Base-by-base conservation (phyloP, 176 grass and related monocot species). In the Triticum monococcum region DNA sequence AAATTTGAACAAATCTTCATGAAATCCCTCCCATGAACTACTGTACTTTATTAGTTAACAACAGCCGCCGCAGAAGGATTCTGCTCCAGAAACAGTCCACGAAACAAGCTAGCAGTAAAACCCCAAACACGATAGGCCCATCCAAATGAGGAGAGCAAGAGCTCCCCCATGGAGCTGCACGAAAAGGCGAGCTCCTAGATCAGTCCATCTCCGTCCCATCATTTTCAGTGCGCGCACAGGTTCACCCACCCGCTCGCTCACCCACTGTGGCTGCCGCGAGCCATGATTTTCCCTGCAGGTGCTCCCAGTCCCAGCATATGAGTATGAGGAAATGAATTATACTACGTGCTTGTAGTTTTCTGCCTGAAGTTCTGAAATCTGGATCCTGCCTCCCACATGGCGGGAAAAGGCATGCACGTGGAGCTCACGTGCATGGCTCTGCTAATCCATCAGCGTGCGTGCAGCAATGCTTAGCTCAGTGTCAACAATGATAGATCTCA, bases 321-420 rank as follows among this genome's bases (percentile, higher is more conserved):
- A 56, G 65, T 72, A 79, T 84, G 66, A 64, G 70, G 7, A 79
- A 72, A 64, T 71, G 22, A 79, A 35, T 56, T 66, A 37, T 66
- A 37, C 36, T 37, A 8, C 36, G 37, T 38, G 37, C 37, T 16
- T 20, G 78, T 68, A 6, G 22, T n/a, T 86, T 87, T 79, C 33
- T 79, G 14, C 8, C 40, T 38, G 8, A 38, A 36, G 35, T 36
- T 24, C 18, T 5, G 72, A 75, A 75, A 9, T 14, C 86, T 85
- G 70, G 71, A 88, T 78, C 71, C 1, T 85, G 86, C 78, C 89
- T 81, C 50, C 77, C 89, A 81, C 71, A 71, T 65, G 86, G 57
- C 22, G 35, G 26, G 60, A 81, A 87, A 91, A 66, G 35, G 22
- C 23, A 2, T 31, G 68, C 81, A 84, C 46, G 46, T 50, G 46